phyloP scores from a whole-genome alignment of 768 basidiomycete species.

The Leucosporidium scottii region DNA sequence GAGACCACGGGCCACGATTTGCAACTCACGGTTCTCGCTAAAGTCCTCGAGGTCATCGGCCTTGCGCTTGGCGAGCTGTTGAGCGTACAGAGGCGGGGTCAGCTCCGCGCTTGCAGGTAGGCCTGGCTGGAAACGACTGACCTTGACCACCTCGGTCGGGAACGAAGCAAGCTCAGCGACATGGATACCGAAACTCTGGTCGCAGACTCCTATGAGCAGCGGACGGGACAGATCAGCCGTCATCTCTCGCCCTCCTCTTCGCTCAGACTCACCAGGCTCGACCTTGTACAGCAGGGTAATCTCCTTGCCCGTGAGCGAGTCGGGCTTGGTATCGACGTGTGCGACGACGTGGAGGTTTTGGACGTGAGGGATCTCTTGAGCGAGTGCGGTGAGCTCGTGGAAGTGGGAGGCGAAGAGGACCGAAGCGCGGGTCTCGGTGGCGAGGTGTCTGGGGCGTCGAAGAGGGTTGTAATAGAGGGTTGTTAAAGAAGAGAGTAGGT shows the following conservation, averaged over 20 bases:
- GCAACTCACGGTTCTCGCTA: conserved; percentile 45
- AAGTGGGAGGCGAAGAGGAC: conserved; percentile 95
- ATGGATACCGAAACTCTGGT: conserved; percentile 97
- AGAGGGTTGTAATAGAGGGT: too few species aligned
- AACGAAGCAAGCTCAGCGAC: conserved; percentile 97
- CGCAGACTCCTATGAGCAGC: conserved; percentile 63
- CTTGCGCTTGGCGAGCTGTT: conserved; percentile 78
- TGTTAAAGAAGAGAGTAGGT: conserved; percentile 1
- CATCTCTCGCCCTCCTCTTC: neutral
- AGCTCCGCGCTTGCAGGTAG: neutral
- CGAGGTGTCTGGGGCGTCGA: conserved; percentile 97
- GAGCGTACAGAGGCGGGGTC: neutral
- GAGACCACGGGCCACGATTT: neutral
- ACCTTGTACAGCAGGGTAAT: conserved; percentile 74
- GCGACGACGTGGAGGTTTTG: conserved; percentile 95
- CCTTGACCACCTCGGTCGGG: conserved; percentile 86
- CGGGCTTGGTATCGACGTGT: conserved; percentile 60
- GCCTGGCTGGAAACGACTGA: conserved; percentile 38
- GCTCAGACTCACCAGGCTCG: conserved; percentile 52
- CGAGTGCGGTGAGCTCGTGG: conserved; percentile 88
- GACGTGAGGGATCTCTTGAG: conserved; percentile 76
- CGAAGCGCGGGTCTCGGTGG: conserved; percentile 82
- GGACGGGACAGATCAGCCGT: neutral
- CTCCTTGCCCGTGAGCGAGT: conserved; percentile 49
- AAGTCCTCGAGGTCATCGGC: conserved; percentile 89